Conservation (phyloP, 75 land plant species). For the Pinus albicaulis region DNA sequence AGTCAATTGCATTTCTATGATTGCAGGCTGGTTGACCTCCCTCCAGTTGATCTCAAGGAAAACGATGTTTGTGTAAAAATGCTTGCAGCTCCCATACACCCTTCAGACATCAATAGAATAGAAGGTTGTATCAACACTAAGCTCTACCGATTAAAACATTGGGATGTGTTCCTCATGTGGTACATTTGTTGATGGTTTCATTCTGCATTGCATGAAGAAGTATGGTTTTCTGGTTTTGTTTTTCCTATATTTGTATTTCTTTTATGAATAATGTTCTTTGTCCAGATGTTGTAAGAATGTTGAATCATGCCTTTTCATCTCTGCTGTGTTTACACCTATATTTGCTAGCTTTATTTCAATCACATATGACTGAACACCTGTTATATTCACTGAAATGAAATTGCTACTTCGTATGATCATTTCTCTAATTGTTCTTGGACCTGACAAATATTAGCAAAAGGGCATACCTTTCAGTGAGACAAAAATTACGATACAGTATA, state of each 20-base stretch:
- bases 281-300: background rate
- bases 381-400: background rate
- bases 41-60: slow-evolving; percentile 52
- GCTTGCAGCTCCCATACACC: slow-evolving; percentile 97
- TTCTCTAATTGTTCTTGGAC: background rate
- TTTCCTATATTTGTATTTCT: background rate
- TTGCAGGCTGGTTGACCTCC: slow-evolving; percentile 65
- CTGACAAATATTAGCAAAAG: background rate
- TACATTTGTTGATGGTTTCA: slow-evolving; percentile 1
- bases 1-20: slow-evolving; percentile 7
- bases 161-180: background rate
- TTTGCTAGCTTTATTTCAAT: background rate
- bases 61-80: slow-evolving; percentile 87
- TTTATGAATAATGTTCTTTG: background rate
- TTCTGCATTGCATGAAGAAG: background rate
- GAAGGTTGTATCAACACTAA: slow-evolving; percentile 57
- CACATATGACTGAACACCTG: background rate
- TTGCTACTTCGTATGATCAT: background rate
- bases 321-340: background rate
- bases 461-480: background rate
- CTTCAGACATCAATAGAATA: slow-evolving; percentile 93
- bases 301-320: background rate
- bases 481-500: background rate
- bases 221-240: background rate
- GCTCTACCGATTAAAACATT: background rate